Base-by-base conservation (phyloP, 2,329 filamentous ascomycete genomes). In the Penicillium aurantiogriseum region DNA sequence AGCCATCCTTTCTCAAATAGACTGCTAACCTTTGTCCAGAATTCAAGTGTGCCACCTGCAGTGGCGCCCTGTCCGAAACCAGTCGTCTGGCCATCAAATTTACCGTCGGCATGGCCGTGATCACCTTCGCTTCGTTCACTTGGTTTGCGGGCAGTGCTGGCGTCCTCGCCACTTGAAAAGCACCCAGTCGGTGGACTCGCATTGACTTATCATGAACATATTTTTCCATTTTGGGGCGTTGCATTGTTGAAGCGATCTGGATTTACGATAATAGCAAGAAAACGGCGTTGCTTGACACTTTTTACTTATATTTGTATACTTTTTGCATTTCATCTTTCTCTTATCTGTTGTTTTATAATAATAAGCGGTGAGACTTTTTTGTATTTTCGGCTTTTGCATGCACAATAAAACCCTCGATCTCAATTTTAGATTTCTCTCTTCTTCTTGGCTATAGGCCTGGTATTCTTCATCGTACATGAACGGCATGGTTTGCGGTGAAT, bases 121-220 rank as follows among this genome's bases (percentile, higher is more conserved):
- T 87, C 51, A 87, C 84, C 5, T 67, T 87, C 29, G 70, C 81
- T 35, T 85, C 83, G 6, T 86, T 88, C 65, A 79, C 82, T 40
- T 79, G 78, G 76, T 81, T 81, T 60, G 76, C 74, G 35, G 73
- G 74, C 40, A 77, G 72, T 17, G 73, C 77, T 53, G 78, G 77
- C 23, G 50, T 73, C 38, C 69, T 75, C 49, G 62, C 65, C 8
- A 67, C 63, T 33, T 74, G 54, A 63, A 27, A 19, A 19, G 45
- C 35, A 39, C 13, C 2, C 40, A 17, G 9, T 6, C 13, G 53
- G 25, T 21, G 21, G 8, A 19, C 2, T 33, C 35, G 13, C 27
- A 45, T 31, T 53, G 42, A 59, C 45, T 63, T 62, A 56, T 59
- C 54, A 60, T 63, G 61, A 59, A 66, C 57, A 67, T 64, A 64